Base-by-base conservation (phyloP, 441 rosid genomes). In the Biscutella laevigata region DNA sequence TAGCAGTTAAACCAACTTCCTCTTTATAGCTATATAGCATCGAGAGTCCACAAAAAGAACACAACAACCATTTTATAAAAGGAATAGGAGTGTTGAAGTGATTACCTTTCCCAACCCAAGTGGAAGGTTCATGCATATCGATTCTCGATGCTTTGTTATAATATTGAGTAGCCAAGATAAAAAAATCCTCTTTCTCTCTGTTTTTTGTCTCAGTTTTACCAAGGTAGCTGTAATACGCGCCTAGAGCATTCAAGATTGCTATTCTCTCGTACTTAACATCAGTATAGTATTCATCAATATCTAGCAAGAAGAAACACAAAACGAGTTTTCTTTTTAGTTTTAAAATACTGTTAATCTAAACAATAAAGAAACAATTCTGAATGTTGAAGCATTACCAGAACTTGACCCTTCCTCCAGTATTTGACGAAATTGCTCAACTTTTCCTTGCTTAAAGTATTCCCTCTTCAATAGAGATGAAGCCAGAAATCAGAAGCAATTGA, bases 71-170 rank as follows among this genome's bases (percentile, higher is more conserved):
- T 37, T 22, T 1, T 17, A 28, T 0, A 39, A 29, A 29, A 50
- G 15, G 7, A 61, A 30, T 6, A 36, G 43, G 41, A 21, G 37
- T 27, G 13, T 6, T 27, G 43, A 35, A 21, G 37, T 27, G 13
- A 21, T 60, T 53, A 88, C 98, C 99, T 88, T 92, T 92, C 54
- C 97, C 99, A 72, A 92, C 92, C 97, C 99, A 92, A 71, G 97
- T 92, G 30, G 90, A 86, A 68, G 99, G 92, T 67, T 92, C 99
- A 34, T 88, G 95, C 97, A 92, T 79, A 72, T 92, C 95, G 35
- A 92, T 92, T 69, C 97, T 81, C 0, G 99, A 88, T 10, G 97
- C 95, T 74, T 81, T 92, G 66, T 88, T 88, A 66, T 88, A 92
- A 61, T 86, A 75, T 48, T 74, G 84, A 19, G 96, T 92, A 16